Conservation (phyloP, 257 asterid genomes). For the Scutellaria barbata region DNA sequence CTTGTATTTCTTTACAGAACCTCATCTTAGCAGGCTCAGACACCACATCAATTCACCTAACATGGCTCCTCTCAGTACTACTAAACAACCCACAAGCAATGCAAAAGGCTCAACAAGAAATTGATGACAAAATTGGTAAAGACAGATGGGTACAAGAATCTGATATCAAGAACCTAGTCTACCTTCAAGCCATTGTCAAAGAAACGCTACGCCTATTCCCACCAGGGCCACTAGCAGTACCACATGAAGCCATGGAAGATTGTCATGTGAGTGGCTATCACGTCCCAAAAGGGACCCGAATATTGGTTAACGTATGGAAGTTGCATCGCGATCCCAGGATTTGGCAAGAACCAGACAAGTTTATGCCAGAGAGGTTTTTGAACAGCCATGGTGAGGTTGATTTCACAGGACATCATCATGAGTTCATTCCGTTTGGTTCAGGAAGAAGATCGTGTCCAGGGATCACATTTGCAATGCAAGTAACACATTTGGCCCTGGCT, state of each 20-base stretch:
- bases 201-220: constrained; percentile 60
- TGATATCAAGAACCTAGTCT: constrained; percentile 50
- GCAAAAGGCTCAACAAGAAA: constrained; percentile 52
- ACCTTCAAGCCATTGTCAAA: constrained; percentile 56
- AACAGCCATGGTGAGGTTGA: constrained; percentile 42
- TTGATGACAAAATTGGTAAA: constrained; percentile 48
- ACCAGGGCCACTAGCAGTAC: constrained; percentile 53
- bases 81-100: constrained; percentile 43
- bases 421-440: constrained; percentile 62
- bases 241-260: constrained; percentile 50
- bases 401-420: constrained; percentile 48
- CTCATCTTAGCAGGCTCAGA: constrained; percentile 62
- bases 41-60: constrained; percentile 52
- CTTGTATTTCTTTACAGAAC: constrained; percentile 39
- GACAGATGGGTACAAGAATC: constrained; percentile 56
- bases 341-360: constrained; percentile 54
- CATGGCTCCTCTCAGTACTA: constrained; percentile 53
- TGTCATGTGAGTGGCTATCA: constrained; percentile 45
- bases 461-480: constrained; percentile 47
- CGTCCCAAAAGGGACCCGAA: constrained; percentile 46
- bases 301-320: constrained; percentile 53
- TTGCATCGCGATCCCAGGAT: constrained; percentile 56
- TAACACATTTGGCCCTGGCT: constrained; percentile 51
- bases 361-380: constrained; percentile 57
- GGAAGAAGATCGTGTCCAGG: constrained; percentile 65